Percentiles rank a stretch among this genome's conserved stretches.
Evolutionary conservation across 2,329 filamentous ascomycete species (phyloP).

Genomic region (Pseudophaeomoniella oleicola): DNA sequence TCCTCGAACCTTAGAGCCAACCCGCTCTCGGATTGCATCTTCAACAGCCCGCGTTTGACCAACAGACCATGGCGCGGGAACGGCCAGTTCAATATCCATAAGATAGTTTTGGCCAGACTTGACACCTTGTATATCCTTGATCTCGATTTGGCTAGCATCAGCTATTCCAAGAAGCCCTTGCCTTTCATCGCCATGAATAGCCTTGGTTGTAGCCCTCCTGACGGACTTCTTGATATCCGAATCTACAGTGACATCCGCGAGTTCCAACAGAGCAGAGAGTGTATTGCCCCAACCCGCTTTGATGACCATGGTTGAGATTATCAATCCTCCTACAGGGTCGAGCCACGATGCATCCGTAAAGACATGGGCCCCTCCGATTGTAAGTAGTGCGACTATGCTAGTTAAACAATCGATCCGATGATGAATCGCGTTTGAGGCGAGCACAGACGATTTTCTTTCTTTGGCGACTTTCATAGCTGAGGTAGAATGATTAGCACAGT

Average conservation of each 20-base stretch:
- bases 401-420: conserved; percentile 94
- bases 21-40: conserved; percentile 52
- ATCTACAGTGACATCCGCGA: conserved; percentile 84
- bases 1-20: conserved; percentile 67
- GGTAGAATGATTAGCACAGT: conserved; percentile 1
- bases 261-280: conserved; percentile 62
- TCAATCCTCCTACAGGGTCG: conserved; percentile 79
- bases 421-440: conserved; percentile 91
- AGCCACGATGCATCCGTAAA: conserved; percentile 78
- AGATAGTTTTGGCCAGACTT: conserved; percentile 96
- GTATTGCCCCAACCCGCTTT: conserved; percentile 83
- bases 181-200: conserved; percentile 30
- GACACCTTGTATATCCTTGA: conserved; percentile 71
- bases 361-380: conserved; percentile 79
- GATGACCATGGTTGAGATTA: conserved; percentile 89
- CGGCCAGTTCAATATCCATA: conserved; percentile 74
- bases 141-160: conserved; percentile 45
- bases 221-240: conserved; percentile 65
- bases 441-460: conserved; percentile 86
- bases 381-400: conserved; percentile 78
- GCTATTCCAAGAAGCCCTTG: conserved; percentile 21
- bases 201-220: conserved; percentile 47
- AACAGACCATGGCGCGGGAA: conserved; percentile 64
- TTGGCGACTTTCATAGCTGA: conserved; percentile 90
- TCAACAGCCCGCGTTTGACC: conserved; percentile 56